phyloP scores from a whole-genome alignment of 2,329 filamentous ascomycete species.

The Trichoderma gracile region DNA sequence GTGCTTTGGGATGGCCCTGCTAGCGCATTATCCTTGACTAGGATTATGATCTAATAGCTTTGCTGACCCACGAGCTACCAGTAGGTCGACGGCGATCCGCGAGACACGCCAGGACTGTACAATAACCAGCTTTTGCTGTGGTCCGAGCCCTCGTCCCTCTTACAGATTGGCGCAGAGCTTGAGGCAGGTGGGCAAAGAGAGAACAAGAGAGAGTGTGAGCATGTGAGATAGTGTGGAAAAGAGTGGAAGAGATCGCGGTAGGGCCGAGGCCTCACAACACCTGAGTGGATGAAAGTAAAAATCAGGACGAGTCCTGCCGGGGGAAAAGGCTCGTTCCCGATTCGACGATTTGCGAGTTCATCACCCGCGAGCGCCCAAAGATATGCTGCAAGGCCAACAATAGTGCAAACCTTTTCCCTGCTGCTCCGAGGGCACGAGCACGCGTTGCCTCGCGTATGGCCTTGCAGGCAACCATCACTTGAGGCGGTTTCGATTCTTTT shows the following conservation, averaged over 20 bases:
- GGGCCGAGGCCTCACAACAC: constrained; percentile 11
- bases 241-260: background rate
- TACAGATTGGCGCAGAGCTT: background rate
- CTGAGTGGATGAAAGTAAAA: background rate
- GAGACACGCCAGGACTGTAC: background rate
- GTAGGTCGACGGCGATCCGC: constrained; percentile 18
- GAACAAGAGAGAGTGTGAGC: too few relatives aligned
- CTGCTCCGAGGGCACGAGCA: constrained; percentile 8
- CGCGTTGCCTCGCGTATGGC: background rate
- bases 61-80: constrained; percentile 10
- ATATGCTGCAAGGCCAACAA: background rate
- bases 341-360: background rate
- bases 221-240: background rate
- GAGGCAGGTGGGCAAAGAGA: background rate
- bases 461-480: background rate
- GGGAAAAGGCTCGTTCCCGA: constrained; percentile 3
- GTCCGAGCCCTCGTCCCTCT: background rate
- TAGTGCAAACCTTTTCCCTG: constrained; percentile 15
- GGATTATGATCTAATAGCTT: constrained; percentile 6
- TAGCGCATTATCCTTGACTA: background rate
- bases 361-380: background rate
- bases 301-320: background rate
- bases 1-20: constrained; percentile 21
- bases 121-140: background rate
- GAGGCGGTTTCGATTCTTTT: background rate